phyloP scores from a whole-genome alignment of 202 grass and related monocot genomes.

The Bolboschoenoplectus hybrid region DNA sequence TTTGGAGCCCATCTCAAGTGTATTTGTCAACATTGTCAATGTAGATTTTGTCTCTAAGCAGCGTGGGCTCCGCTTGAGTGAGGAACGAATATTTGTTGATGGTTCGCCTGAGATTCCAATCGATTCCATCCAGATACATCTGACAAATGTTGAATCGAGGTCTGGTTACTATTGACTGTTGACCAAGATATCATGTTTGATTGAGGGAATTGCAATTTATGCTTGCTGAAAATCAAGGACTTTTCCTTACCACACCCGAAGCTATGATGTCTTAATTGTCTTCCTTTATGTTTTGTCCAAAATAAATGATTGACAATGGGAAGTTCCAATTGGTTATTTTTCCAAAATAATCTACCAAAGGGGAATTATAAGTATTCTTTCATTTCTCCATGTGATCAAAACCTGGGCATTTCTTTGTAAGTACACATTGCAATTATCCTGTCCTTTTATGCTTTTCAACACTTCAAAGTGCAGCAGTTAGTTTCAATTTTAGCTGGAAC shows the following conservation, averaged over 20 bases:
- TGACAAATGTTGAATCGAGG: slow-evolving; percentile 63
- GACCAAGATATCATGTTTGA: background rate
- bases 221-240: background rate
- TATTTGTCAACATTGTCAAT: slow-evolving; percentile 81
- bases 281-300: background rate
- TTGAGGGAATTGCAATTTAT: background rate
- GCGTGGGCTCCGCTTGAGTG: slow-evolving; percentile 58
- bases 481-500: background rate
- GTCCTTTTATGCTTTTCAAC: background rate
- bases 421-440: background rate
- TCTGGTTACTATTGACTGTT: background rate
- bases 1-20: slow-evolving; percentile 70
- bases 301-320: background rate
- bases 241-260: background rate
- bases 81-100: slow-evolving; percentile 64
- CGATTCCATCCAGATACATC: slow-evolving; percentile 69
- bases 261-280: background rate
- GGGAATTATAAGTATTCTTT: background rate
- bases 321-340: background rate
- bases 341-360: background rate
- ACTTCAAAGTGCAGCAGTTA: background rate
- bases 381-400: background rate
- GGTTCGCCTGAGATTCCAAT: slow-evolving; percentile 62
- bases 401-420: background rate
- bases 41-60: slow-evolving; percentile 72